Evolutionary conservation across 257 asterid species (phyloP), one percentile per base, ranked within the genome.

Genomic region (Solanum rostratum): DNA sequence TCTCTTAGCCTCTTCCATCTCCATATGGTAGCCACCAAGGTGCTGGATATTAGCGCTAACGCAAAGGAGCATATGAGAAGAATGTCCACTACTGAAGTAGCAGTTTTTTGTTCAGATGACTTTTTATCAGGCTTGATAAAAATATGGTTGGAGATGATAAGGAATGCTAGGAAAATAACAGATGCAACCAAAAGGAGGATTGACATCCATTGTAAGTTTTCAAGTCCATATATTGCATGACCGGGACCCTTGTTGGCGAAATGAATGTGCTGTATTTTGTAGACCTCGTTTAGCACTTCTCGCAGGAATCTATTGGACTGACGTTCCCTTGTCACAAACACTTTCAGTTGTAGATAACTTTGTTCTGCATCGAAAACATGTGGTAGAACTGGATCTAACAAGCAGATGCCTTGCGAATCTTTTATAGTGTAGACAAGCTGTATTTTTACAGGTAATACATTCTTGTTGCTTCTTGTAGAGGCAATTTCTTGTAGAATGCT

Each of bases 401-500:
- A 84, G 87, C 90, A 91, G 79, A 92, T 63, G 71, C 92, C 93
- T 74, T 89, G 90, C 22, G 93, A 89, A 50, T 87, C 90, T 81
- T 89, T 92, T 81, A 87, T 84, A 15, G 91, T 65, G 85, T 91
- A 93, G 84, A 93, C 85, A 13, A 95, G 89, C 70, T 89, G 94
- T 83, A 94, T 85, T 85, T 83, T 88, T 39, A 88, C 65, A 11
- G 98, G 94, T 83, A 83, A 86, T 85, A 73, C 49, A 63, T 81
- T 86, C 88, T 84, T 88, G 78, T 54, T 73, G 5, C 85, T 88
- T 50, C 84, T 49, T 79, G 74, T 74, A 65, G 88, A 80, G 84
- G 84, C 70, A 49, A 92, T 85, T 86, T 94, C 99, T 73, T 89
- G 92, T 85, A 95, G 69, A 88, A 95, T 92, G 71, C 97, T 90